These are phyloP conservation scores for Pythium folliculosum DNA, from an alignment of 352 stramenopile species.

Conservation along the genomic window DNA sequence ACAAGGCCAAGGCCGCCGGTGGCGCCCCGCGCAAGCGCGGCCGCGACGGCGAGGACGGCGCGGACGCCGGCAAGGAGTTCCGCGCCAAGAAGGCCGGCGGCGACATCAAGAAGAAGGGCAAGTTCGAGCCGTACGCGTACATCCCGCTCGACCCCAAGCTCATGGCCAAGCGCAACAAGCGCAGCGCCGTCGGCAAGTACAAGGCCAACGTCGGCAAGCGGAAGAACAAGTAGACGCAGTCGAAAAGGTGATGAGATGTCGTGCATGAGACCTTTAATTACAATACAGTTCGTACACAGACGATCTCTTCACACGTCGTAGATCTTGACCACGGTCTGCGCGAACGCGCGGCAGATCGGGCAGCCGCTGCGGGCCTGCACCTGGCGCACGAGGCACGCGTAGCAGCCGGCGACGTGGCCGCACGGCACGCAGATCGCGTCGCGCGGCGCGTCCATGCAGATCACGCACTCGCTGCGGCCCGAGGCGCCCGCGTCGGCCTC, in stretches of 20 bases:
- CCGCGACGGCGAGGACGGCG: conserved; percentile 52
- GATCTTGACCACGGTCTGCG: conserved; percentile 46
- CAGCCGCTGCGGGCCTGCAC: conserved; percentile 34
- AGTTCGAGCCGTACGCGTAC: conserved; percentile 97
- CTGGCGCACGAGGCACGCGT: conserved; percentile 44
- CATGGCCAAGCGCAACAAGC: conserved; percentile 90
- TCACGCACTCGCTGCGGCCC: conserved; percentile 43
- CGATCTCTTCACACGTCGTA: conserved; percentile 29
- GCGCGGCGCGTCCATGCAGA: conserved; percentile 54
- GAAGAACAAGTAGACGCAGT: conserved; percentile 37
- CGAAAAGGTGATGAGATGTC: neutral
- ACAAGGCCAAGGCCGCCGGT: conserved; percentile 32
- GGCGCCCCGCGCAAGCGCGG: conserved; percentile 59
- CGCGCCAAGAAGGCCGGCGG: conserved; percentile 95
- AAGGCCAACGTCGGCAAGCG: conserved; percentile 79
- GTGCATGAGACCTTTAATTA: neutral
- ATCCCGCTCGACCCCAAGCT: conserved; percentile 96
- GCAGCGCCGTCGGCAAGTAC: conserved; percentile 75
- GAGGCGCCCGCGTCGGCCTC: neutral
- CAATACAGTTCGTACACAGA: conserved; percentile 4
- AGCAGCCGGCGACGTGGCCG: conserved; percentile 61
- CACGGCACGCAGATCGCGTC: conserved; percentile 70
- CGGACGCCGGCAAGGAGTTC: conserved; percentile 87
- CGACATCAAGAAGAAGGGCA: conserved; percentile 97
- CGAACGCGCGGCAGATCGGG: conserved; percentile 44